Evolutionary conservation across 768 basidiomycete species (phyloP), one percentile per base, ranked within the genome.

Genomic region (Lactifluus hygrophoroides): DNA sequence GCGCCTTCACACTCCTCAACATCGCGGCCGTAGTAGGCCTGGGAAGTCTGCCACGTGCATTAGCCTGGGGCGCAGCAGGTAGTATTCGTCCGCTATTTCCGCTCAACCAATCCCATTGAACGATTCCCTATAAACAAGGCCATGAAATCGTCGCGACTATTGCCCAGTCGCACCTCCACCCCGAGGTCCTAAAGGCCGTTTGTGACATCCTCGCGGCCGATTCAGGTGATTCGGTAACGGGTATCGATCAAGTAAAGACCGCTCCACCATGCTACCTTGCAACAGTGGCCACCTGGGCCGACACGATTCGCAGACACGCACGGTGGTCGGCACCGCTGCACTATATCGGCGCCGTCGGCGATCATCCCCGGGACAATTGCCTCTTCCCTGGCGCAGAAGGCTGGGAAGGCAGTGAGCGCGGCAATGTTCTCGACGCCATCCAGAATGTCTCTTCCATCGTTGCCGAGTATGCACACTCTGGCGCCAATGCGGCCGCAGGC

Each of bases 61-160:
- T 61, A 27, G 46, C 37, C n/a, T 62, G 61, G 61, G 61, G 61
- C 4, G 57, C 57, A 9, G 61, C 46, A 28, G 44, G 23, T 53
- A 11, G n/a, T n/a, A n/a, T n/a, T n/a, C 11, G 51, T 43, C 28
- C 25, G 4, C 2, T 4, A 17, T 13, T 25, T 5, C 30, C 25
- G 11, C 17, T 13, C 17, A 27, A 14, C 27, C 5, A 9, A 35
- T 16, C n/a, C 51, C 0, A 1, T 2, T 45, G 1, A 21, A 8
- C 14, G 40, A 8, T 23, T 19, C 7, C n/a, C n/a, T 32, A 14
- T 1, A 8, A 7, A 38, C 61, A 84, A 38, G 92, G 94, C 3
- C 94, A 97, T 66, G 89, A 96, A 74, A 85, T 96, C 32, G 82
- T 92, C 5, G 94, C 94, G 1, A 95, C 94, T 4, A 88, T 98